These are phyloP conservation scores for Quercus suber DNA, from an alignment of 306 rosid species.

Conservation along the genomic window DNA sequence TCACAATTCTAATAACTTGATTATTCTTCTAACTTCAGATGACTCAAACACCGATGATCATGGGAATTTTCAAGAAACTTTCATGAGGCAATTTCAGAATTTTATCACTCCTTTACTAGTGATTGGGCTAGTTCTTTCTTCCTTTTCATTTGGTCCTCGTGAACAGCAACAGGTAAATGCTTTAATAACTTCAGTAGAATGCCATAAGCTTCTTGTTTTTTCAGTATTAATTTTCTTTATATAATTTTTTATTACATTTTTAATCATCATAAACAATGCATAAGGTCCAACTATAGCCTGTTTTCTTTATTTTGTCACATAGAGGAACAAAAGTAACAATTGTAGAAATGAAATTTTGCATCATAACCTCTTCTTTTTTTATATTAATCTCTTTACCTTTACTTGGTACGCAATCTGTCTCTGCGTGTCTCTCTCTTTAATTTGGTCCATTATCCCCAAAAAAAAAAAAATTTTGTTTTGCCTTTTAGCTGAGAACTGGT, in stretches of 20 bases:
- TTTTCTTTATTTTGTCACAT: background rate
- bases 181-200: background rate
- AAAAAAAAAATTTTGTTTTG: background rate
- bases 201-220: background rate
- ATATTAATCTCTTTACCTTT: background rate
- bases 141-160: slow-evolving; percentile 50
- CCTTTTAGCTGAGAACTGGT: background rate
- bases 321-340: no score
- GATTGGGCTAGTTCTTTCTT: slow-evolving; percentile 54
- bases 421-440: background rate
- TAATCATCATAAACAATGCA: background rate
- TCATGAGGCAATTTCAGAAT: slow-evolving; percentile 56
- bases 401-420: background rate
- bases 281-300: background rate
- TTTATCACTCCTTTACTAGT: slow-evolving; percentile 52
- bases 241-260: background rate
- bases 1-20: slow-evolving; percentile 10
- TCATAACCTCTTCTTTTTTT: background rate
- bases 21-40: slow-evolving; percentile 45
- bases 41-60: slow-evolving; percentile 64
- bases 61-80: slow-evolving; percentile 52
- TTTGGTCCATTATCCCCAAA: background rate
- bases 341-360: no score
- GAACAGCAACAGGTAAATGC: slow-evolving; percentile 73
- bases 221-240: background rate